Percentiles rank a stretch among this genome's conserved stretches.
Evolutionary conservation across 2,329 filamentous ascomycete species (phyloP).

Genomic region (Alternaria brassicae): DNA sequence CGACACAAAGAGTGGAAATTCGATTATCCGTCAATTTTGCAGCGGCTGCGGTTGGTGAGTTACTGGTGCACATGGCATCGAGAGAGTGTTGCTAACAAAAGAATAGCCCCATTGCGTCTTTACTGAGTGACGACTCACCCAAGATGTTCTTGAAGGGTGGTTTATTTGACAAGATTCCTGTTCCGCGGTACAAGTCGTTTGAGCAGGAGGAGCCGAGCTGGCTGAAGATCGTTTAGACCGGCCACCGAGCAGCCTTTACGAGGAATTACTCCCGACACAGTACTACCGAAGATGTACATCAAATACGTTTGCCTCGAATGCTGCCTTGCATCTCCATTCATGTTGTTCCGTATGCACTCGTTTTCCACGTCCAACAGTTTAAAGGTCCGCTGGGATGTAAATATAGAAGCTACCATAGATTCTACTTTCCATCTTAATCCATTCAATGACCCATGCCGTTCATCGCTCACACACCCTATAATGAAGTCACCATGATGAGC

Average conservation of each 20-base stretch:
- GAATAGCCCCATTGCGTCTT: constrained; percentile 31
- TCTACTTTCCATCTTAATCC: too few relatives aligned
- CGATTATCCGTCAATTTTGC: constrained; percentile 39
- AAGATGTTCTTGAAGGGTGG: constrained; percentile 37
- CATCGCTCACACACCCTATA: too few relatives aligned
- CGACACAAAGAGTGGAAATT: constrained; percentile 38
- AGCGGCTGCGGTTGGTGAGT: constrained; percentile 40
- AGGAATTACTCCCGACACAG: not conserved
- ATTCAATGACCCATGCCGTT: too few relatives aligned
- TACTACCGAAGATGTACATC: not conserved
- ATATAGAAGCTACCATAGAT: too few relatives aligned
- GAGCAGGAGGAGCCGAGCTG: constrained; percentile 32
- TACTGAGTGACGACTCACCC: constrained; percentile 20
- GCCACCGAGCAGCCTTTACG: too few relatives aligned
- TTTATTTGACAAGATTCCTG: constrained; percentile 33
- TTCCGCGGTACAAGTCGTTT: constrained; percentile 25
- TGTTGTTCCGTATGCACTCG: not conserved
- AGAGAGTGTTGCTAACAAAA: constrained; percentile 1
- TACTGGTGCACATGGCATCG: not conserved
- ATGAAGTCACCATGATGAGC: too few relatives aligned
- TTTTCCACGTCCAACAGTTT: too few relatives aligned
- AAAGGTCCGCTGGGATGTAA: too few relatives aligned
- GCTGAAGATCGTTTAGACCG: constrained; percentile 23
- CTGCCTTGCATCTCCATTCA: not conserved
- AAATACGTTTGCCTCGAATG: not conserved